Percentiles rank a stretch among this genome's conserved stretches.
Evolutionary conservation across 768 basidiomycete genomes (phyloP).

Genomic region (Termitomyces sp.): DNA sequence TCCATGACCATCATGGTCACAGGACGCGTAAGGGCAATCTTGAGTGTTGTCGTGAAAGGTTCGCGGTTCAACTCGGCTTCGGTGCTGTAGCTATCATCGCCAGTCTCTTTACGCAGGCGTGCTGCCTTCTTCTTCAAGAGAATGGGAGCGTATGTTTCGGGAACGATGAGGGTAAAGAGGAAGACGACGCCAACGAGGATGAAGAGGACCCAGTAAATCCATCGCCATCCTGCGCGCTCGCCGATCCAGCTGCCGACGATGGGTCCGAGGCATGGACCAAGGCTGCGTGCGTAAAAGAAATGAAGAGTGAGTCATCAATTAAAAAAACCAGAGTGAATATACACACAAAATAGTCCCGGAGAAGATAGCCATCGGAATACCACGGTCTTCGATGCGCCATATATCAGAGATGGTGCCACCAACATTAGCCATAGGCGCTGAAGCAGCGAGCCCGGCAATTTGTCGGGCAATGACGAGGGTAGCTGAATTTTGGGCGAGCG

Average conservation of each 20-base stretch:
- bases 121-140: conserved; percentile 42
- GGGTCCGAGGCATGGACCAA: conserved; percentile 47
- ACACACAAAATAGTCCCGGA: conserved; percentile 42
- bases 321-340: neutral
- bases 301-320: neutral
- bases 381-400: conserved; percentile 37
- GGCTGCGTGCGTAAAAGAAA: conserved; percentile 14
- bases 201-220: conserved; percentile 49
- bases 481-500: conserved; percentile 22
- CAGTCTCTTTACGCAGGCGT: conserved; percentile 34
- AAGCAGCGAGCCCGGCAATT: conserved; percentile 21
- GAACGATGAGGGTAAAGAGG: conserved; percentile 37
- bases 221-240: conserved; percentile 38
- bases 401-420: conserved; percentile 42
- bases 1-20: conserved; percentile 12
- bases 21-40: conserved; percentile 5
- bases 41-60: conserved; percentile 4
- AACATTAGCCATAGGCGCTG: conserved; percentile 30
- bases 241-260: conserved; percentile 48
- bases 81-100: conserved; percentile 12
- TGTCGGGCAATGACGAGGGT: conserved; percentile 36
- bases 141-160: conserved; percentile 49
- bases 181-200: conserved; percentile 36
- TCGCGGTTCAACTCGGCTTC: conserved; percentile 4
- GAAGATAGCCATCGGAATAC: conserved; percentile 47